Evolutionary conservation across 495 filamentous ascomycete species (phyloP).

Genomic region (Hypomontagnella submonticulosa): DNA sequence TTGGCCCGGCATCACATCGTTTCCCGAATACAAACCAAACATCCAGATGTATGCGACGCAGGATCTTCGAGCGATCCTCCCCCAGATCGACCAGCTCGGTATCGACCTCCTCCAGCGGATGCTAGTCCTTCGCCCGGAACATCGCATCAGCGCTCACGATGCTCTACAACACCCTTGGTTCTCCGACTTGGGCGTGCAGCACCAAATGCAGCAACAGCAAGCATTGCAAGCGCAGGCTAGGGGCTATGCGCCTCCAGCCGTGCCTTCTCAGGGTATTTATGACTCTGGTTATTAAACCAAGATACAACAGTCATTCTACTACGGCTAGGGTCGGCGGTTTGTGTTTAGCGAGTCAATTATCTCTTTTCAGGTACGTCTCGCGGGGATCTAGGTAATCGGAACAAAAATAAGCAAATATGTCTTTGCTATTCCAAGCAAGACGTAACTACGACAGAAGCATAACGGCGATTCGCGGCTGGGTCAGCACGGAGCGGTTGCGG

Average conservation of each 20-base stretch:
- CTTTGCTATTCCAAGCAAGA: background rate
- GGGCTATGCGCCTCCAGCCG: slow-evolving; percentile 43
- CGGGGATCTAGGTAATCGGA: slow-evolving; percentile 3
- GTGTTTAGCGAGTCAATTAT: background rate
- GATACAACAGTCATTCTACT: background rate
- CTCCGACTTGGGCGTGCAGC: slow-evolving; percentile 54
- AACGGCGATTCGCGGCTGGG: slow-evolving; percentile 3
- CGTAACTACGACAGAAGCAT: slow-evolving; percentile 2
- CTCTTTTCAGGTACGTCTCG: background rate
- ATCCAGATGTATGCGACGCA: slow-evolving; percentile 97
- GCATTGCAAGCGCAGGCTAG: slow-evolving; percentile 47
- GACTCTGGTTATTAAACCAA: slow-evolving; percentile 42
- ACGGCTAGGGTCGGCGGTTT: slow-evolving; percentile 33
- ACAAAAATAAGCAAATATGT: slow-evolving; percentile 1
- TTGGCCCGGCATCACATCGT: slow-evolving; percentile 90
- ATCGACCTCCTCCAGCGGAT: slow-evolving; percentile 88
- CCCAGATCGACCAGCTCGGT: slow-evolving; percentile 86
- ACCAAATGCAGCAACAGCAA: slow-evolving; percentile 55
- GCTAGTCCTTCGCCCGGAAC: slow-evolving; percentile 93
- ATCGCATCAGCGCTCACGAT: slow-evolving; percentile 84
- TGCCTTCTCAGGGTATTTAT: slow-evolving; percentile 47
- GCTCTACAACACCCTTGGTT: slow-evolving; percentile 95
- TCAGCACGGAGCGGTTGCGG: slow-evolving; percentile 8
- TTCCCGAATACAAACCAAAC: slow-evolving; percentile 93
- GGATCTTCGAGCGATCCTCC: slow-evolving; percentile 83